Percentiles rank a stretch among this genome's conserved stretches.
phyloP scores from a whole-genome alignment of 345 rosid species.

The Clausena lansium region DNA sequence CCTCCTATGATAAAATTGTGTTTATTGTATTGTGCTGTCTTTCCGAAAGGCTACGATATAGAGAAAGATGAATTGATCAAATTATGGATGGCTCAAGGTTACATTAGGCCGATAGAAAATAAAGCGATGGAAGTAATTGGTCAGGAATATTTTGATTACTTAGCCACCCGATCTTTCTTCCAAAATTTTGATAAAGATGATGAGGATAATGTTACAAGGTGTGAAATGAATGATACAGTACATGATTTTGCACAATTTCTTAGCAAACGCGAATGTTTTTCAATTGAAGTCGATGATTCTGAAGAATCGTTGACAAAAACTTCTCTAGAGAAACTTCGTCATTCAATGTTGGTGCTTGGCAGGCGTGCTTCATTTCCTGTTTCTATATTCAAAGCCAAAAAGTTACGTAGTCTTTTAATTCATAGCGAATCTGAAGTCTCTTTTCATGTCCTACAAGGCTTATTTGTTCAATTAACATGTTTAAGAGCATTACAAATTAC shows the following conservation, averaged over 20 bases:
- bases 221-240: neutral
- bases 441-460: too few relatives aligned
- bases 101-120: neutral
- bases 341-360: too few relatives aligned
- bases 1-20: neutral
- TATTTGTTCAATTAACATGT: neutral
- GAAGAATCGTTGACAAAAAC: neutral
- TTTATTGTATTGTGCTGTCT: neutral
- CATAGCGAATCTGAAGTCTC: too few relatives aligned
- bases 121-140: neutral
- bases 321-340: neutral
- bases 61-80: too few relatives aligned
- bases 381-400: neutral
- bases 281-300: neutral
- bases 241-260: neutral
- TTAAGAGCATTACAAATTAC: neutral
- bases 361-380: neutral
- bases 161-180: neutral
- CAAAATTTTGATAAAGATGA: neutral
- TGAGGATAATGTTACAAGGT: neutral
- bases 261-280: neutral
- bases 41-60: neutral
- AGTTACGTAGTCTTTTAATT: neutral
- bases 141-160: too few relatives aligned
- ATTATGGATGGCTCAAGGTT: neutral